These are phyloP conservation scores for Gossypium australe DNA, from an alignment of 345 rosid species.

Conservation along the genomic window DNA sequence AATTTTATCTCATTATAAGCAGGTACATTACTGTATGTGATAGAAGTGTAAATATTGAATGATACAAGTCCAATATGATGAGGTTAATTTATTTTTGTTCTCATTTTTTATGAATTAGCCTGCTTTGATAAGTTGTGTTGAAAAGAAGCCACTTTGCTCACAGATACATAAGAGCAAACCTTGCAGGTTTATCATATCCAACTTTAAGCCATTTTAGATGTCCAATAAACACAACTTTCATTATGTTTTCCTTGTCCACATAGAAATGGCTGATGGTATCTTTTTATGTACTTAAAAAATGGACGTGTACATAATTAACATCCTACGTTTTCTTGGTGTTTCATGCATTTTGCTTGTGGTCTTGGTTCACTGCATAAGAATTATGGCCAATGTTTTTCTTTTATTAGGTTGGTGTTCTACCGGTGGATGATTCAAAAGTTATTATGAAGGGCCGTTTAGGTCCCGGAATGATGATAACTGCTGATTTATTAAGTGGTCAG, in stretches of 20 bases:
- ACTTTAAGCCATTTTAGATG: not conserved
- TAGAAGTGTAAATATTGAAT: not conserved
- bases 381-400: constrained; percentile 1
- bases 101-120: not conserved
- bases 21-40: not conserved
- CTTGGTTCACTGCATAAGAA: not conserved
- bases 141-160: not conserved
- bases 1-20: not conserved
- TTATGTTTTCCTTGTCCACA: not conserved
- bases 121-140: not conserved
- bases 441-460: constrained; percentile 94
- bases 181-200: not conserved
- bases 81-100: not conserved
- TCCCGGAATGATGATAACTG: constrained; percentile 99
- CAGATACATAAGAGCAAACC: not conserved
- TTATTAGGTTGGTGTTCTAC: constrained; percentile 89
- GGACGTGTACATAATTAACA: not conserved
- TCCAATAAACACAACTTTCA: not conserved
- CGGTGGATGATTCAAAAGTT: constrained; percentile 91
- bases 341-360: not conserved
- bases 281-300: not conserved
- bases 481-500: constrained; percentile 83
- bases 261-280: not conserved
- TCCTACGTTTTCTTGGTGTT: not conserved
- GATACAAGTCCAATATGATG: not conserved